These are phyloP conservation scores for Melanogaster broomeanus DNA, from an alignment of 768 basidiomycete species.

Conservation along the genomic window DNA sequence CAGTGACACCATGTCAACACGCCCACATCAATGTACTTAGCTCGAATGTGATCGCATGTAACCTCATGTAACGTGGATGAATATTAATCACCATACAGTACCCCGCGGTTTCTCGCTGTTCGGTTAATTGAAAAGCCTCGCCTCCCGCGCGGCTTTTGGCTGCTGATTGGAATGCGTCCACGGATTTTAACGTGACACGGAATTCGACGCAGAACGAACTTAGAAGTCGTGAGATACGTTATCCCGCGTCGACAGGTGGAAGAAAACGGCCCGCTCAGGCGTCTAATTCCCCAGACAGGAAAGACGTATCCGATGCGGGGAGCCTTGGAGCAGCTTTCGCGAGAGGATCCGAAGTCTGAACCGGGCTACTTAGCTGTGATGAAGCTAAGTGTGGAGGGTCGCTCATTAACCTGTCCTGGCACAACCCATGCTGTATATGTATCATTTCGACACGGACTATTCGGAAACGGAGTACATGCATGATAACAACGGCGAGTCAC, in stretches of 20 bases:
- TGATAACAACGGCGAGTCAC: no score
- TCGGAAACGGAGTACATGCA: no score
- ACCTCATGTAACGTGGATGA: not conserved
- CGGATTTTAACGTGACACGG: slow-evolving; percentile 12
- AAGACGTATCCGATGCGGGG: slow-evolving; percentile 3
- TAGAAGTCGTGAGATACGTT: slow-evolving; percentile 15
- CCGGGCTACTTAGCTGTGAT: no score
- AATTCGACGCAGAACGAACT: not conserved
- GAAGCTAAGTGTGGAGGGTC: no score
- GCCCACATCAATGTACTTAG: slow-evolving; percentile 1
- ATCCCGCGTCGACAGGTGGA: slow-evolving; percentile 10
- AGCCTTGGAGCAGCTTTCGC: not conserved
- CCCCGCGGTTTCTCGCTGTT: slow-evolving; percentile 18
- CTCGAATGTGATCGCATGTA: not conserved
- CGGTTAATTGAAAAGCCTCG: slow-evolving; percentile 19
- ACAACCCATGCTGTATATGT: no score
- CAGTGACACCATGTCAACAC: not conserved
- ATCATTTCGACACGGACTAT: no score
- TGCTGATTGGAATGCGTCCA: slow-evolving; percentile 16
- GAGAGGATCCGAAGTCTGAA: no score
- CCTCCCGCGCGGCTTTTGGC: slow-evolving; percentile 12
- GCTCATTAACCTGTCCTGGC: no score
- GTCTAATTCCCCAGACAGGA: slow-evolving; percentile 24
- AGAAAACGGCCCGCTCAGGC: slow-evolving; percentile 1
- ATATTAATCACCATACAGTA: slow-evolving; percentile 1